These are phyloP conservation scores for Bolboschoenoplectus hybrid DNA, from an alignment of 202 grass and related monocot genomes.

Conservation along the genomic window DNA sequence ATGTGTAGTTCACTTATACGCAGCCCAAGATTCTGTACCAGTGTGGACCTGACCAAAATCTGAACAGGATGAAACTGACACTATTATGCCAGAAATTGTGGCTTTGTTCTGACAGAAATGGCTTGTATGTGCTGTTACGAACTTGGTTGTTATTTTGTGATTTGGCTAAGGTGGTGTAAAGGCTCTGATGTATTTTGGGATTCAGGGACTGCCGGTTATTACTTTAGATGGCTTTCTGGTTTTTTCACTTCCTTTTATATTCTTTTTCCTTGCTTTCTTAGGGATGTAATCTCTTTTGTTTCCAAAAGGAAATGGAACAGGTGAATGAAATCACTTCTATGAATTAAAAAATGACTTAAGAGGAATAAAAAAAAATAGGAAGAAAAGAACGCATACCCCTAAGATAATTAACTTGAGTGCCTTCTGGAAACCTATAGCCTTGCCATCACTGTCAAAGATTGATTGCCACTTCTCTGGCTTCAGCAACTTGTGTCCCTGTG, in stretches of 20 bases:
- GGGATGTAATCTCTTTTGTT: not conserved
- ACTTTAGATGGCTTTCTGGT: slow-evolving; percentile 8
- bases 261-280: not conserved
- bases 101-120: slow-evolving; percentile 9
- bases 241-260: not conserved
- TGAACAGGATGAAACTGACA: slow-evolving; percentile 14
- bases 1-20: slow-evolving; percentile 8
- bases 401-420: slow-evolving; percentile 90
- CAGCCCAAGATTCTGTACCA: not conserved
- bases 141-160: not conserved
- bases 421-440: slow-evolving; percentile 75
- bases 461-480: slow-evolving; percentile 91
- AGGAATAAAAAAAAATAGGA: not conserved
- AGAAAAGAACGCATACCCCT: slow-evolving; percentile 64
- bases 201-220: not conserved
- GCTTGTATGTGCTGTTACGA: not conserved
- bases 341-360: not conserved
- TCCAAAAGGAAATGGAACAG: not conserved
- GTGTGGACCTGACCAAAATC: not conserved
- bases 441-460: slow-evolving; percentile 75
- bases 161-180: not conserved
- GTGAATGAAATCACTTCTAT: not conserved
- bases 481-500: slow-evolving; percentile 84
- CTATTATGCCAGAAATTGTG: not conserved
- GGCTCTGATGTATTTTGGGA: not conserved